Evolutionary conservation across 345 rosid genomes (phyloP).

Genomic region (Toxicodendron radicans): DNA sequence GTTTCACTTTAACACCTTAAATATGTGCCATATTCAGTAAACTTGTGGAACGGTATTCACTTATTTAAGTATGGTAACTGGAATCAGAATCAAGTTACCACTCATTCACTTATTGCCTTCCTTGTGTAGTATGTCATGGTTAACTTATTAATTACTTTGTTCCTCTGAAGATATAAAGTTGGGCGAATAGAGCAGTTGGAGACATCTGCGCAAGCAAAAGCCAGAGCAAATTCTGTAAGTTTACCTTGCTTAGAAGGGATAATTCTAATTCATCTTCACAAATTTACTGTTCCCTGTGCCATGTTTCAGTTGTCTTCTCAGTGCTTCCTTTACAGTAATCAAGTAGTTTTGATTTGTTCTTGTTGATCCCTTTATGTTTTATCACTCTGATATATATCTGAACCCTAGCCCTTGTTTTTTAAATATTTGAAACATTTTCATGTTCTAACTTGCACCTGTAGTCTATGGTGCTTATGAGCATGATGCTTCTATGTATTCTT

Average conservation of each 20-base stretch:
- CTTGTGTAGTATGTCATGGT: conserved; percentile 5
- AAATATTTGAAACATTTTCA: too few species aligned
- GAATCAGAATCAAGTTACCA: conserved; percentile 1
- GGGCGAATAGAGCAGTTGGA: conserved; percentile 94
- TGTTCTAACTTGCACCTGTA: too few species aligned
- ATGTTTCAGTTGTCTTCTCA: background rate
- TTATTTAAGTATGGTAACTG: conserved; percentile 5
- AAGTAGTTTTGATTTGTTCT: background rate
- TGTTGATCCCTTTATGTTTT: too few species aligned
- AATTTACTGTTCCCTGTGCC: background rate
- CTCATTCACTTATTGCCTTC: conserved; percentile 14
- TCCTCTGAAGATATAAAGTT: conserved; percentile 74
- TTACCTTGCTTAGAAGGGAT: conserved; percentile 15
- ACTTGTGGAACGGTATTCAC: conserved; percentile 16
- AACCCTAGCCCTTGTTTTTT: too few species aligned
- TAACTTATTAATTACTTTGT: conserved; percentile 16
- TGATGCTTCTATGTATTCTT: too few species aligned
- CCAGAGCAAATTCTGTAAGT: conserved; percentile 76
- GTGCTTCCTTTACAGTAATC: conserved; percentile 1
- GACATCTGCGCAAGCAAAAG: conserved; percentile 83
- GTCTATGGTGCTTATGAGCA: too few species aligned
- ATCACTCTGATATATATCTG: too few species aligned
- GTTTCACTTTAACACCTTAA: background rate
- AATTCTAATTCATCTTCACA: conserved; percentile 16
- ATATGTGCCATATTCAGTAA: conserved; percentile 9